Evolutionary conservation across 2,329 filamentous ascomycete species (phyloP).

Genomic region (Sporothrix schenckii): DNA sequence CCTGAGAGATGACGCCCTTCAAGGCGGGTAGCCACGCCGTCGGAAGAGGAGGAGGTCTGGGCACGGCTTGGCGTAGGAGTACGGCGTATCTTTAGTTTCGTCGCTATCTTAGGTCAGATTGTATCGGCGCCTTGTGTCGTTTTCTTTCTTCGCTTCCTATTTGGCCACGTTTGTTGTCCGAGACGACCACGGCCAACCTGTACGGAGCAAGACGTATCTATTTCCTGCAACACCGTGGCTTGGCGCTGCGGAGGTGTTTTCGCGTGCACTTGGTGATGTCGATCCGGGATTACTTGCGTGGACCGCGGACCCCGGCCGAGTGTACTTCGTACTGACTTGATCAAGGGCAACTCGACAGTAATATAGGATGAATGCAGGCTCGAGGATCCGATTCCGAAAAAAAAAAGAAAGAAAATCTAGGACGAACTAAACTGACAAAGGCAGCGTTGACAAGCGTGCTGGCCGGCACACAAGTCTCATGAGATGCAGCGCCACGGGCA

Average conservation of each 20-base stretch:
- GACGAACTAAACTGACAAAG: background rate
- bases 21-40: slow-evolving; percentile 29
- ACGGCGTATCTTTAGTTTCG: slow-evolving; percentile 8
- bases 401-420: background rate
- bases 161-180: background rate
- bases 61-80: slow-evolving; percentile 28
- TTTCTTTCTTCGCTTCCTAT: background rate
- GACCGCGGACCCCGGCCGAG: slow-evolving; percentile 7
- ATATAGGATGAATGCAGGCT: slow-evolving; percentile 4
- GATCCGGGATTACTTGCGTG: slow-evolving; percentile 5
- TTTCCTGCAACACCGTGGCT: slow-evolving; percentile 15
- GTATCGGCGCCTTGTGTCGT: background rate
- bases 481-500: background rate
- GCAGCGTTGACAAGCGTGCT: background rate
- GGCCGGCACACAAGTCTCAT: background rate
- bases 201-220: slow-evolving; percentile 17
- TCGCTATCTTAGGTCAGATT: slow-evolving; percentile 2
- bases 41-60: slow-evolving; percentile 31
- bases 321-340: background rate
- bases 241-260: slow-evolving; percentile 20
- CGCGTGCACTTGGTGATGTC: slow-evolving; percentile 18
- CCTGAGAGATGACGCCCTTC: slow-evolving; percentile 24
- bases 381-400: slow-evolving; percentile 15
- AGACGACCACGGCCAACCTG: background rate
- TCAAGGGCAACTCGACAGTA: background rate